phyloP scores from a whole-genome alignment of 2,329 filamentous ascomycete species.

The Talaromyces sp. region DNA sequence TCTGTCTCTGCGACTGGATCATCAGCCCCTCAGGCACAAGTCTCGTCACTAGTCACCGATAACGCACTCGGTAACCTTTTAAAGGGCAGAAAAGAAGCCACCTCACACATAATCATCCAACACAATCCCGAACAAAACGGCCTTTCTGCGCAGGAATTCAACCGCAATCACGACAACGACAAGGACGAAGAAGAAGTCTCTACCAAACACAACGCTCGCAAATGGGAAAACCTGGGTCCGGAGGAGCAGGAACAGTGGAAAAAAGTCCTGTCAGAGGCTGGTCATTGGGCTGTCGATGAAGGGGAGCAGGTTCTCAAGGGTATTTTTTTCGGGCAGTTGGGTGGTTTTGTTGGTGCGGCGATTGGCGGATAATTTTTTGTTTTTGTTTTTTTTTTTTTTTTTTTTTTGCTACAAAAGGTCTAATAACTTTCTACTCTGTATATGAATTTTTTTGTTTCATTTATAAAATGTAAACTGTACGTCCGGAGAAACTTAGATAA shows the following conservation, averaged over 20 bases:
- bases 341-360: conserved; percentile 50
- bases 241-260: conserved; percentile 65
- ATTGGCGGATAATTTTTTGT: background rate
- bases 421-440: background rate
- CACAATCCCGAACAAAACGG: conserved; percentile 4
- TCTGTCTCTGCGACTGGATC: conserved; percentile 2
- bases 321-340: conserved; percentile 69
- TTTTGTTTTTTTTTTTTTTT: background rate
- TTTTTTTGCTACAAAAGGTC: background rate
- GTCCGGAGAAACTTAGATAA: background rate
- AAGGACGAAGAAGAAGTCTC: conserved; percentile 1
- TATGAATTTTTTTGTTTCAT: background rate
- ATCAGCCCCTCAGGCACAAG: background rate
- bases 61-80: conserved; percentile 24
- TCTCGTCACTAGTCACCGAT: conserved; percentile 2
- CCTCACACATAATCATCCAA: conserved; percentile 21
- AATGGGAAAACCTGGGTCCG: conserved; percentile 65
- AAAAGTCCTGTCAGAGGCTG: conserved; percentile 59
- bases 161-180: background rate
- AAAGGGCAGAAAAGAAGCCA: conserved; percentile 13
- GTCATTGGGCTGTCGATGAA: conserved; percentile 73
- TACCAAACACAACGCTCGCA: conserved; percentile 20
- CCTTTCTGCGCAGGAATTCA: conserved; percentile 3
- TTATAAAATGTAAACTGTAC: background rate
- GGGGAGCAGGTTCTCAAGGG: conserved; percentile 71